These are phyloP conservation scores for Aspergillus sp. DNA, from an alignment of 2,329 filamentous ascomycete species.

Conservation along the genomic window DNA sequence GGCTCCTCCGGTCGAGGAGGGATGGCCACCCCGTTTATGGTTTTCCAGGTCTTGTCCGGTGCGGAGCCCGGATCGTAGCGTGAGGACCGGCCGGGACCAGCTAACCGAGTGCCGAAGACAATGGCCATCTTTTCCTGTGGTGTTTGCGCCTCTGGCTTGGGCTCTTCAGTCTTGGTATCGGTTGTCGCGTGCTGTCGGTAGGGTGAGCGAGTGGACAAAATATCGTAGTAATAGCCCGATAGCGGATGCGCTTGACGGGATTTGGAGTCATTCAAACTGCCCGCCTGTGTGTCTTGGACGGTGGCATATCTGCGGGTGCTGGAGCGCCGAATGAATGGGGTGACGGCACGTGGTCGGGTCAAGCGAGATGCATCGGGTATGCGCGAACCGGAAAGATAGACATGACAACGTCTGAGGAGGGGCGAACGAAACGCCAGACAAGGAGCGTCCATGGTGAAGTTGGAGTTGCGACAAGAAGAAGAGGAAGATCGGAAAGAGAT, in stretches of 20 bases:
- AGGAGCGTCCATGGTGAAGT: conserved; percentile 31
- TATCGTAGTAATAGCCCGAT: conserved; percentile 48
- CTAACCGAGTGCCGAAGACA: conserved; percentile 78
- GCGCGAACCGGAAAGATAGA: background rate
- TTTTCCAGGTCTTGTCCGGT: conserved; percentile 57
- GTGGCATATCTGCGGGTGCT: conserved; percentile 20
- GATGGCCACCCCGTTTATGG: conserved; percentile 75
- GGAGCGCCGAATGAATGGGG: conserved; percentile 24
- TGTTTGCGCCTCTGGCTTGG: conserved; percentile 26
- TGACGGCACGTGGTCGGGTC: conserved; percentile 23
- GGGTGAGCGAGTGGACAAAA: conserved; percentile 37
- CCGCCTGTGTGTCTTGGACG: conserved; percentile 10
- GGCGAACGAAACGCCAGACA: conserved; percentile 21
- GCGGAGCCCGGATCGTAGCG: conserved; percentile 57
- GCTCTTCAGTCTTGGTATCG: conserved; percentile 18
- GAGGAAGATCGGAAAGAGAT: background rate
- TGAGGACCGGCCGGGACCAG: conserved; percentile 68
- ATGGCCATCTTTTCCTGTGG: conserved; percentile 60
- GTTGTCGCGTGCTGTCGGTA: conserved; percentile 23
- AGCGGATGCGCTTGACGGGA: conserved; percentile 42
- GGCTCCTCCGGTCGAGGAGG: conserved; percentile 85
- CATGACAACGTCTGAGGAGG: conserved; percentile 15
- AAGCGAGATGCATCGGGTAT: conserved; percentile 5
- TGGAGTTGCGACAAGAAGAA: background rate
- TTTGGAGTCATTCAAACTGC: conserved; percentile 10